These are phyloP conservation scores for Jacaranda mimosifolia DNA, from an alignment of 257 asterid genomes.

Conservation along the genomic window DNA sequence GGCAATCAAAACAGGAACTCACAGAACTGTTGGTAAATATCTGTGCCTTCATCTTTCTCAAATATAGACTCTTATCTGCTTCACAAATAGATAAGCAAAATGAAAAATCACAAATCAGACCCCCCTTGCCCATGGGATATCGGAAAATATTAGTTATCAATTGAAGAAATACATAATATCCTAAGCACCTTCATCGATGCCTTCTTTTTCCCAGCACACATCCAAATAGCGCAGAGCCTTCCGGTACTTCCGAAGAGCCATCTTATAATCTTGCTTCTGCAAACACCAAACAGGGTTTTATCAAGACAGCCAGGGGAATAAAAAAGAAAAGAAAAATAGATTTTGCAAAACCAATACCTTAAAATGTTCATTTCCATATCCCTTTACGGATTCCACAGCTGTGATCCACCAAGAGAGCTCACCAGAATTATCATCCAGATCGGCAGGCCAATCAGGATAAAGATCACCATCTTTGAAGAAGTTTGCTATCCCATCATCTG, in stretches of 20 bases:
- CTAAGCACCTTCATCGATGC: conserved; percentile 79
- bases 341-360: conserved; percentile 57
- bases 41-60: conserved; percentile 89
- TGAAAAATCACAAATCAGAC: conserved; percentile 21
- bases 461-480: conserved; percentile 88
- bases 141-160: not conserved
- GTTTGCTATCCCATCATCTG: conserved; percentile 79
- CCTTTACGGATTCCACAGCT: conserved; percentile 77
- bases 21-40: conserved; percentile 95
- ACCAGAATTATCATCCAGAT: conserved; percentile 66
- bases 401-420: conserved; percentile 93
- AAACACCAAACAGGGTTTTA: conserved; percentile 29
- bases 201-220: conserved; percentile 98
- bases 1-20: conserved; percentile 50
- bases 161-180: conserved; percentile 8
- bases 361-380: conserved; percentile 85
- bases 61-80: conserved; percentile 66
- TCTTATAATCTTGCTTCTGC: conserved; percentile 96
- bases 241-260: conserved; percentile 94
- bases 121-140: not conserved
- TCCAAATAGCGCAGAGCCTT: conserved; percentile 97
- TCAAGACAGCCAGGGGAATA: not conserved
- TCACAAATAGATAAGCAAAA: not conserved
- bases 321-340: conserved; percentile 6
- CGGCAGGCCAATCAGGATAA: conserved; percentile 95